These are phyloP conservation scores for Letharia columbiana DNA, from an alignment of 495 filamentous ascomycete genomes.

Conservation along the genomic window DNA sequence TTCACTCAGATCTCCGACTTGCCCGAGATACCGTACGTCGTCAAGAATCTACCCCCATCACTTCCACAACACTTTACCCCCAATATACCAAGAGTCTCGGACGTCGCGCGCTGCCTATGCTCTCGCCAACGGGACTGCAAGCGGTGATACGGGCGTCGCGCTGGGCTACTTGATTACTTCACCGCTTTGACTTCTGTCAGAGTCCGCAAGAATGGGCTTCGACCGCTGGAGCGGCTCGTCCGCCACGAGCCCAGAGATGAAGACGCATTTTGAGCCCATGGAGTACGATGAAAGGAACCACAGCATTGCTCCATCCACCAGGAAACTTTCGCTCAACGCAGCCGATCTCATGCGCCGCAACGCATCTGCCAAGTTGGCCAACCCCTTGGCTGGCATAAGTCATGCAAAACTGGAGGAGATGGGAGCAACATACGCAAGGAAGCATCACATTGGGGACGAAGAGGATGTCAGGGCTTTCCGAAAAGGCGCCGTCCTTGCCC, in stretches of 20 bases:
- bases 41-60: no score
- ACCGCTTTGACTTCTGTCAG: neutral
- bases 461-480: conserved; percentile 48
- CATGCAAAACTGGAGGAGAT: conserved; percentile 50
- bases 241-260: neutral
- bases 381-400: conserved; percentile 59
- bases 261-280: conserved; percentile 9
- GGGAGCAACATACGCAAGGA: conserved; percentile 58
- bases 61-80: neutral
- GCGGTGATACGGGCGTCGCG: neutral
- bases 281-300: conserved; percentile 21
- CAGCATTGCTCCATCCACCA: conserved; percentile 8
- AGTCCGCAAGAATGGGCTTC: neutral
- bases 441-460: conserved; percentile 51
- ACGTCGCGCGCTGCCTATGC: neutral
- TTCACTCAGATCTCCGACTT: neutral
- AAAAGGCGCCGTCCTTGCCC: conserved; percentile 64
- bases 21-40: no score
- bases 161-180: neutral
- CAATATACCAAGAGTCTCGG: neutral
- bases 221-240: conserved; percentile 5
- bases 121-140: neutral
- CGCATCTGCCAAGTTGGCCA: conserved; percentile 54
- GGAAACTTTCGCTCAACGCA: conserved; percentile 27
- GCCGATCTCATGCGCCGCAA: conserved; percentile 46